Base-by-base conservation (phyloP, 371 early-diverging fungal genomes). In the Mortierella sp. region DNA sequence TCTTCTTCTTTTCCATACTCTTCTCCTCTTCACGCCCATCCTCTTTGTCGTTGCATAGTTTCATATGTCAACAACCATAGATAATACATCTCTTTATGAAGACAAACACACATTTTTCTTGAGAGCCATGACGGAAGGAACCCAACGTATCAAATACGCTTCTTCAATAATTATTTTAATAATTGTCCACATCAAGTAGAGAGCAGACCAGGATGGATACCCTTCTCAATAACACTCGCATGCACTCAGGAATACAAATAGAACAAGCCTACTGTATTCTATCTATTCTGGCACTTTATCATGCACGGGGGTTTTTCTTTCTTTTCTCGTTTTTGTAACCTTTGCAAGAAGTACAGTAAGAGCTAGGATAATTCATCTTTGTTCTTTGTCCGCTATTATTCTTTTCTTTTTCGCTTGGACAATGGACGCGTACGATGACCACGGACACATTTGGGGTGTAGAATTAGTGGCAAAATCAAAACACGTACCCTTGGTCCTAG, bases 111-210 rank as follows among this genome's bases (percentile, higher is more conserved):
- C n/a, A 42, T 42, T 68, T 21, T 54, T 54, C 7, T 60, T 68
- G 68, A 68, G 68, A 68, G 68, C 68, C 68, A 42, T 68, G 44
- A 68, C 34, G 44, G 68, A 68, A 68, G 24, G 4, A 42, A 68
- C 34, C 42, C 34, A 10, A 24, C 16, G n/a, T n/a, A n/a, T n/a
- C n/a, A n/a, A n/a, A n/a, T n/a, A 38, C 42, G 42, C 42, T 38
- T 38, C 42, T 3, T 3, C 42, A 38, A 28, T 28, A 63, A 28
- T 58, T 55, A 19, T 19, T n/a, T n/a, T 55, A 38, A 48, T 38
- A 68, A 68, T 42, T 38, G 24, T 6, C 16, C 38, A 24, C 38
- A 24, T 21, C 24, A 68, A 5, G 31, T 63, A 63, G 42, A 68
- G 44, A 68, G 68, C 68, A 34, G 38, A 21, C 34, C 10, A 24